These are phyloP conservation scores for Colletotrichum shisoi DNA, from an alignment of 2,329 filamentous ascomycete genomes.

Conservation along the genomic window DNA sequence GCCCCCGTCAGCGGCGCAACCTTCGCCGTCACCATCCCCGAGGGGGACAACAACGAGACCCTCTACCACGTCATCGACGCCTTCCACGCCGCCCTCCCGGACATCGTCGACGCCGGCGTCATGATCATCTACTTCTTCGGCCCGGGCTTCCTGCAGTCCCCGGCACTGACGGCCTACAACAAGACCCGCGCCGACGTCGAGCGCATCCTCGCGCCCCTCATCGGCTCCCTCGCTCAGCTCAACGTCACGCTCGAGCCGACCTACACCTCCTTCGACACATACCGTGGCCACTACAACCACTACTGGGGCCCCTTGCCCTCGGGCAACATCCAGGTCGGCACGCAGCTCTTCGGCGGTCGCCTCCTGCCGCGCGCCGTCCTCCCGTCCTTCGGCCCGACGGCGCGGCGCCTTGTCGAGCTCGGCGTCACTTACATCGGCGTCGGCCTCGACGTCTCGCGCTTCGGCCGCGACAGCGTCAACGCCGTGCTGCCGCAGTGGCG, in stretches of 20 bases:
- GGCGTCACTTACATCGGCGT: conserved; percentile 36
- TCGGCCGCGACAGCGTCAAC: conserved; percentile 41
- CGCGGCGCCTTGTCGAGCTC: conserved; percentile 26
- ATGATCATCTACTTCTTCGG: conserved; percentile 46
- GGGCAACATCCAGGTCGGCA: conserved; percentile 45
- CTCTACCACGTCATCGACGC: conserved; percentile 47
- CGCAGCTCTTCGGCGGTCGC: conserved; percentile 46
- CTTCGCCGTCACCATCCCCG: conserved; percentile 50
- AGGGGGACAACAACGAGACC: conserved; percentile 48
- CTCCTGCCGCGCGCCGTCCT: conserved; percentile 46
- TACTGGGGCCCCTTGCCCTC: conserved; percentile 41
- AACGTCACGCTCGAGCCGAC: conserved; percentile 44
- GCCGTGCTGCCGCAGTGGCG: conserved; percentile 55
- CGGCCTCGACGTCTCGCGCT: conserved; percentile 35
- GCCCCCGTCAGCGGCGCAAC: conserved; percentile 45
- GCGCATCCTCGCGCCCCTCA: conserved; percentile 54
- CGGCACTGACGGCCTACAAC: conserved; percentile 54
- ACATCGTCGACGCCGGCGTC: conserved; percentile 33
- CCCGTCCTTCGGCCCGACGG: conserved; percentile 29
- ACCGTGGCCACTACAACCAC: conserved; percentile 40
- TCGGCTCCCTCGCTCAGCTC: conserved; percentile 41
- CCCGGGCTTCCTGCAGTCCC: conserved; percentile 43
- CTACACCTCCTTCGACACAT: conserved; percentile 46
- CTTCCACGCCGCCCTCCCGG: conserved; percentile 36
- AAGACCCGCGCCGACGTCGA: conserved; percentile 52